Conservation (phyloP, 306 rosid species). For the Benincasa hispida region DNA sequence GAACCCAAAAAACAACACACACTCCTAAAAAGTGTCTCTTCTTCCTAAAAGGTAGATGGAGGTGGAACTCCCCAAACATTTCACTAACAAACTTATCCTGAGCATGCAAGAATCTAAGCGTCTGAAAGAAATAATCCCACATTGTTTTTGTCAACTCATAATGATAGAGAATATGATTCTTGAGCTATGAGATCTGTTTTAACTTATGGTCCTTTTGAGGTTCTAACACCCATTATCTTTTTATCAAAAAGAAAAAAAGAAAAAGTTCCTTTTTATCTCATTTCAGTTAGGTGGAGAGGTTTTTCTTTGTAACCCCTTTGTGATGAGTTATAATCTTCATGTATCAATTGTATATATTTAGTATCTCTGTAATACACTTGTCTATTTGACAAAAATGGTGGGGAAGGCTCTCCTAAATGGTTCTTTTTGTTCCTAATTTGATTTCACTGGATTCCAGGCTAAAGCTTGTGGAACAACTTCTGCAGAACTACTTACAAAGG, state of each 20-base stretch:
- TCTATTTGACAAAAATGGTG: not conserved
- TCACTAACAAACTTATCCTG: too few relatives aligned
- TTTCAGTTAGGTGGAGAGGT: not conserved
- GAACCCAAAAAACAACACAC: too few relatives aligned
- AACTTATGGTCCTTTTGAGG: not conserved
- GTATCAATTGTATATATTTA: not conserved
- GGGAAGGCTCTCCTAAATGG: not conserved
- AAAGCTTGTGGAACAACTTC: constrained; percentile 78
- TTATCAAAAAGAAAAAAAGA: not conserved
- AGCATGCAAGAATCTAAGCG: too few relatives aligned
- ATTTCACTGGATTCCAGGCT: constrained; percentile 42
- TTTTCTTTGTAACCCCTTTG: not conserved
- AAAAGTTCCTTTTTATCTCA: not conserved
- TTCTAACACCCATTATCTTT: not conserved
- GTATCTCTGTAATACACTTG: not conserved
- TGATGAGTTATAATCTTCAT: not conserved
- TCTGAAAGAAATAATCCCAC: too few relatives aligned
- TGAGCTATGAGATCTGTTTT: not conserved
- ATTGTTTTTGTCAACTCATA: too few relatives aligned
- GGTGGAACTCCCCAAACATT: too few relatives aligned
- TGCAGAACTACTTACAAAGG: constrained; percentile 42
- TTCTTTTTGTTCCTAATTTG: not conserved
- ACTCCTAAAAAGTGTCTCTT: too few relatives aligned
- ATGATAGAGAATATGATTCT: too few relatives aligned
- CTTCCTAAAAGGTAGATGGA: too few relatives aligned